A percentile compares a stretch with the other conserved stretches of the same genome.
phyloP scores from a whole-genome alignment of 495 filamentous ascomycete genomes.

The Lepraria neglecta region DNA sequence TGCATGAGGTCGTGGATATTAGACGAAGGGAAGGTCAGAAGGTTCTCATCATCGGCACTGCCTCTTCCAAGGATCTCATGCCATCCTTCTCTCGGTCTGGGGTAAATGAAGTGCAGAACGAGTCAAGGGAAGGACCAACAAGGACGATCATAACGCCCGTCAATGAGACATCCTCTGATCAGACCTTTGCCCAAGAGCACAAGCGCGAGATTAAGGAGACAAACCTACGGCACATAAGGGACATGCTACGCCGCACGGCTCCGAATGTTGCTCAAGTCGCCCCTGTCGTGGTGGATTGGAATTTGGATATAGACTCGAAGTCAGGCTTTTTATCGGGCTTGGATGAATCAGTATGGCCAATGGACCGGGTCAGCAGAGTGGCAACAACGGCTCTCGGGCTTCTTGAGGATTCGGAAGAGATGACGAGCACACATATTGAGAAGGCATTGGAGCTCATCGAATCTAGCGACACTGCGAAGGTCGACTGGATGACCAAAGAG shows the following conservation, averaged over 20 bases:
- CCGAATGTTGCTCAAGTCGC: conserved; percentile 30
- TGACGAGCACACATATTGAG: conserved; percentile 32
- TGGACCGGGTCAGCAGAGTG: conserved; percentile 56
- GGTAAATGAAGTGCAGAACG: conserved; percentile 42
- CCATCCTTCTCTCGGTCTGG: conserved; percentile 45
- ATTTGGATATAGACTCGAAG: conserved; percentile 33
- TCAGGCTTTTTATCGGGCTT: conserved; percentile 42
- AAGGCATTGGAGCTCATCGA: conserved; percentile 40
- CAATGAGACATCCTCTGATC: conserved; percentile 32
- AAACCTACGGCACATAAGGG: conserved; percentile 64
- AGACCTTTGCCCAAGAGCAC: conserved; percentile 39
- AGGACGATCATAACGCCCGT: conserved; percentile 50
- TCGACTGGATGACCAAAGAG: conserved; percentile 37
- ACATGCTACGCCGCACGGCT: conserved; percentile 51
- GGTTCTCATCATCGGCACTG: conserved; percentile 72
- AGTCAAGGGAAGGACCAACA: conserved; percentile 36
- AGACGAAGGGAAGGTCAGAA: conserved; percentile 61
- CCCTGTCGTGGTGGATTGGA: conserved; percentile 31
- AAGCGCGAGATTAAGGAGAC: conserved; percentile 51
- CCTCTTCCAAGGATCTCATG: conserved; percentile 45
- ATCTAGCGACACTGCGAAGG: conserved; percentile 40
- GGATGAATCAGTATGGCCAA: conserved; percentile 50
- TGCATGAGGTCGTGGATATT: conserved; percentile 65
- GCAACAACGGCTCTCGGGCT: conserved; percentile 54
- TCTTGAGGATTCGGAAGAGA: conserved; percentile 21